Base-by-base conservation (phyloP, 2,329 filamentous ascomycete species). In the Incumbomyces lentus region DNA sequence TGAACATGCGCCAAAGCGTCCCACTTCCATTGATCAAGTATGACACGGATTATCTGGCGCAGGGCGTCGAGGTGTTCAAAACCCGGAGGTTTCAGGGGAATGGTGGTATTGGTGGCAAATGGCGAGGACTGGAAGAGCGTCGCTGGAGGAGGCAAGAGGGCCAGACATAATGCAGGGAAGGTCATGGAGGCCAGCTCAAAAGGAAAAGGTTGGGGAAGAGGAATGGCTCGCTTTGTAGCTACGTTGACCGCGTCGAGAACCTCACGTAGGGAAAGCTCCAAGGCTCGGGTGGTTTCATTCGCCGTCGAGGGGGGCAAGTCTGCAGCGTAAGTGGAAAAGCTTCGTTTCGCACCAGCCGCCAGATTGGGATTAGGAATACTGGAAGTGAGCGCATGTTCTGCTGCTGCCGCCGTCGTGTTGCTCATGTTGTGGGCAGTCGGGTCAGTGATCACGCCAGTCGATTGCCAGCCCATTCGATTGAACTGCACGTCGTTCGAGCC, bases 121-220 rank as follows among this genome's bases (percentile, higher is more conserved):
- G 88, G 86, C 6, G 82, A 86, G 1, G 82, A 78, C 31, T 55
- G 53, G 67, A 89, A 90, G 6, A 95, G 72, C 0, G 86, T 92
- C 3, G 86, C 81, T 2, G 89, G 87, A 8, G 85, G 74, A 31
- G 84, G 79, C 1, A 96, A 78, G 54, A 90, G 82, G 52, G 84
- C 85, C 10, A 95, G 76, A 31, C 83, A 87, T 34, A 96, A 74
- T 6, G 84, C 81, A 6, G 89, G 87, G 58, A 95, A 95, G 49
- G 87, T 87, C 61, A 94, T 79, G 4, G 84, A 74, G 50, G 89
- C 78, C 30, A 90, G 84, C 55, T 95, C 86, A 66, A 95, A 93
- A 54, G 90, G 84, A 62, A 80, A 81, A 2, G 78, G 72, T 14
- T 69, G 62, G 16, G 64, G 47, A 51, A 60, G 61, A 52, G 70